Evolutionary conservation across 345 rosid species (phyloP).

Genomic region (Eutrema japonicum): DNA sequence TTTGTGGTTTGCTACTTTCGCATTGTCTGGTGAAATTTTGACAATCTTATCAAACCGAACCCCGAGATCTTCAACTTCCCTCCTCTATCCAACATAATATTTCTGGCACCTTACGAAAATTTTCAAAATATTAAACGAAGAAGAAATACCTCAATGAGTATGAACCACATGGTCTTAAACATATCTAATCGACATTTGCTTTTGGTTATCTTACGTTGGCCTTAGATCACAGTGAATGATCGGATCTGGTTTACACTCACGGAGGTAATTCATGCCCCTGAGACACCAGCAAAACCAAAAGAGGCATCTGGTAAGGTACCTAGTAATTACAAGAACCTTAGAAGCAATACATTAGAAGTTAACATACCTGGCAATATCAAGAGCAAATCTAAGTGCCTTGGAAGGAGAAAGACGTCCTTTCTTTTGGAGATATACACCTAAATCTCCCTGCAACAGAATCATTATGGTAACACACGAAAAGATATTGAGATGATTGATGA

Average conservation of each 20-base stretch:
- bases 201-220: constrained; percentile 84
- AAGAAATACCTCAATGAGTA: constrained; percentile 44
- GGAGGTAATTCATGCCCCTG: constrained; percentile 86
- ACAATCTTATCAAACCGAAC: constrained; percentile 68
- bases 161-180: constrained; percentile 26
- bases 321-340: not conserved
- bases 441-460: constrained; percentile 67
- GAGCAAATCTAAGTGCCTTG: constrained; percentile 72
- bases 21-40: constrained; percentile 54
- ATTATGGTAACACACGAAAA: not conserved
- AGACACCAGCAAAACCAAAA: constrained; percentile 31
- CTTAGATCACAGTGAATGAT: constrained; percentile 83
- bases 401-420: constrained; percentile 88
- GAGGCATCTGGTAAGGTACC: not conserved
- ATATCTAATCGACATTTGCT: constrained; percentile 46
- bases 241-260: constrained; percentile 85
- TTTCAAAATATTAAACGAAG: constrained; percentile 66
- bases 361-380: constrained; percentile 72
- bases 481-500: not conserved
- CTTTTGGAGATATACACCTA: constrained; percentile 72
- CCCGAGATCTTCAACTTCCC: constrained; percentile 82
- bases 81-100: constrained; percentile 93
- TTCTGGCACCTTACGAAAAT: constrained; percentile 95
- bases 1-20: constrained; percentile 54
- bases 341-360: too few relatives aligned